Conservation (phyloP, 352 stramenopile species). For the Phytophthora sp. region DNA sequence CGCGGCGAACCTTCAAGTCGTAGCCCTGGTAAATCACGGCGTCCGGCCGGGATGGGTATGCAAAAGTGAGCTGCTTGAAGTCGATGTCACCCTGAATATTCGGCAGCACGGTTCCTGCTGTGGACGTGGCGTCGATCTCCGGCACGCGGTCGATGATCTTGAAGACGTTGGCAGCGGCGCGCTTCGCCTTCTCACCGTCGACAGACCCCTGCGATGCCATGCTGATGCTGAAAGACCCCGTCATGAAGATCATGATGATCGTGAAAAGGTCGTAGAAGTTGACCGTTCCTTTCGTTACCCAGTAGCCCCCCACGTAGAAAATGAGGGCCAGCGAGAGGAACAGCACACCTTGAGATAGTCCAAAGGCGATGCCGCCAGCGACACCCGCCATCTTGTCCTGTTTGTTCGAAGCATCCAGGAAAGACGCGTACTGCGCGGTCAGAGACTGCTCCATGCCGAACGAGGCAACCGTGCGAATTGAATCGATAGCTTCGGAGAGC, state of each 20-base stretch:
- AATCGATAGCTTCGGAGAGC: conserved; percentile 50
- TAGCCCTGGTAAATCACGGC: conserved; percentile 80
- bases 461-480: conserved; percentile 63
- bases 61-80: conserved; percentile 89
- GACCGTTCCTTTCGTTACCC: conserved; percentile 45
- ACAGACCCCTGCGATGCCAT: conserved; percentile 56
- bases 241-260: conserved; percentile 57
- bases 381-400: conserved; percentile 40
- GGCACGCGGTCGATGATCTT: conserved; percentile 76
- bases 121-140: conserved; percentile 39
- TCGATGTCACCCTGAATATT: conserved; percentile 61
- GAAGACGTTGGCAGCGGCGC: conserved; percentile 75
- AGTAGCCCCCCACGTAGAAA: conserved; percentile 62
- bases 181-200: conserved; percentile 58
- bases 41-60: conserved; percentile 88
- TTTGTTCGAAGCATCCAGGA: conserved; percentile 38
- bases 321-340: conserved; percentile 57
- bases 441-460: conserved; percentile 50
- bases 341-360: conserved; percentile 48
- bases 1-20: conserved; percentile 63
- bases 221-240: conserved; percentile 52
- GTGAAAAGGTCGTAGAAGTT: conserved; percentile 54
- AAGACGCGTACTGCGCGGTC: conserved; percentile 25
- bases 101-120: conserved; percentile 14
- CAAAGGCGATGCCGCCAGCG: conserved; percentile 47